These are phyloP conservation scores for Cadophora luteo-olivacea DNA, from an alignment of 2,329 filamentous ascomycete species.

Conservation along the genomic window DNA sequence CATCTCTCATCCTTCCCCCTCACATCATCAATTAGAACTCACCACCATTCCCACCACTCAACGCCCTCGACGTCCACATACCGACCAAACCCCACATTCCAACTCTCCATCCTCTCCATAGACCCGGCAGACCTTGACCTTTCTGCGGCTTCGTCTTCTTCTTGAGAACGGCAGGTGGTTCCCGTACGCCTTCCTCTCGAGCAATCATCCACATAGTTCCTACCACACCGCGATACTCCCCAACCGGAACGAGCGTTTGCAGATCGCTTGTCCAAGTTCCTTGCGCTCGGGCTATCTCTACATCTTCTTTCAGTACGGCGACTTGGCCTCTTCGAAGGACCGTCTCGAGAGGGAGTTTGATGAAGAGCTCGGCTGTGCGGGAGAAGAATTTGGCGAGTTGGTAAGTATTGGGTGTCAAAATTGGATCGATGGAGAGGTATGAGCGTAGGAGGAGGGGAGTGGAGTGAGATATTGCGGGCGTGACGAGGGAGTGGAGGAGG, in stretches of 20 bases:
- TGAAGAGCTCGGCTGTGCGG: constrained; percentile 78
- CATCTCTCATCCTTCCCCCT: background rate
- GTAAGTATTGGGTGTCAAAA: constrained; percentile 82
- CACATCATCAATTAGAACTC: constrained; percentile 38
- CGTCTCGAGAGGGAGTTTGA: constrained; percentile 91
- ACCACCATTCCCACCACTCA: constrained; percentile 40
- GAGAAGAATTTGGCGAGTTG: constrained; percentile 82
- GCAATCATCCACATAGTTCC: constrained; percentile 90
- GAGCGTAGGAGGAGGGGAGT: constrained; percentile 86
- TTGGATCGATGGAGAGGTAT: constrained; percentile 82
- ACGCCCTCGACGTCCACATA: constrained; percentile 53
- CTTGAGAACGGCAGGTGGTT: constrained; percentile 17
- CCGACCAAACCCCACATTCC: constrained; percentile 63
- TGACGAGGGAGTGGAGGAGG: constrained; percentile 82
- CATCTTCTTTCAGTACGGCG: constrained; percentile 58
- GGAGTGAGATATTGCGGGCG: constrained; percentile 81
- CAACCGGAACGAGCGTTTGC: constrained; percentile 80
- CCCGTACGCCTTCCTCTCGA: constrained; percentile 72
- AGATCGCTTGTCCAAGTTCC: constrained; percentile 45
- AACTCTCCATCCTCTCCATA: constrained; percentile 64
- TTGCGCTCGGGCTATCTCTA: constrained; percentile 34
- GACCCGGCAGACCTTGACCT: constrained; percentile 60
- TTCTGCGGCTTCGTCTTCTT: constrained; percentile 41
- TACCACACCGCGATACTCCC: constrained; percentile 84
- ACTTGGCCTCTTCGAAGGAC: constrained; percentile 89